Evolutionary conservation across 2,329 filamentous ascomycete genomes (phyloP).

Genomic region (Incumbomyces lentus): DNA sequence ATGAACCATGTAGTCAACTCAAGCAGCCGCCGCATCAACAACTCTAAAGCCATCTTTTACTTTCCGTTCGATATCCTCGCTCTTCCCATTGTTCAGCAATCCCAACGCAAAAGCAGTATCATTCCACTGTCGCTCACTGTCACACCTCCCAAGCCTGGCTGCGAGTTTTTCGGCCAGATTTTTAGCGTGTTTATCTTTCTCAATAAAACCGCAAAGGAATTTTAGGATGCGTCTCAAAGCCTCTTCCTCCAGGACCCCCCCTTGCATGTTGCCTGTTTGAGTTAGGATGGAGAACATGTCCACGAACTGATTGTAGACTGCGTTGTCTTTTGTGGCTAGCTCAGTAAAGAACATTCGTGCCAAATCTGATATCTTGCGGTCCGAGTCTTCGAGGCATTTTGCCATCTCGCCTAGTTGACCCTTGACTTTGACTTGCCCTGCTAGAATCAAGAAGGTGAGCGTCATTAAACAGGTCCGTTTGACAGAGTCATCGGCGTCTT

Average conservation of each 20-base stretch:
- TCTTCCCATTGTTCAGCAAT: constrained; percentile 55
- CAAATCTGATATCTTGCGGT: constrained; percentile 86
- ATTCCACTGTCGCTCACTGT: constrained; percentile 92
- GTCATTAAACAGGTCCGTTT: constrained; percentile 99
- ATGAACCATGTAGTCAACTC: neutral
- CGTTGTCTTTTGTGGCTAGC: constrained; percentile 94
- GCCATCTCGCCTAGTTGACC: constrained; percentile 98
- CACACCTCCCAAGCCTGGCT: constrained; percentile 71
- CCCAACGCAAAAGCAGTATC: constrained; percentile 90
- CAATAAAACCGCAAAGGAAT: constrained; percentile 90
- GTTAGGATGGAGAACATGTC: constrained; percentile 96
- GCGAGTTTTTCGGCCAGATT: constrained; percentile 89
- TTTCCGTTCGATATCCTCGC: constrained; percentile 35
- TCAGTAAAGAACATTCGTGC: constrained; percentile 98
- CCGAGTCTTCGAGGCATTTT: constrained; percentile 94
- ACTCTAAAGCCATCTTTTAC: constrained; percentile 45
- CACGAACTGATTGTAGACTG: constrained; percentile 98
- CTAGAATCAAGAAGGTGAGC: constrained; percentile 89
- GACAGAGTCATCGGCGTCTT: constrained; percentile 77
- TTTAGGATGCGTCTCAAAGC: constrained; percentile 77
- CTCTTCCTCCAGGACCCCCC: constrained; percentile 54
- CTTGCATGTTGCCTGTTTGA: constrained; percentile 58
- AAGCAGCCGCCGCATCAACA: constrained; percentile 50
- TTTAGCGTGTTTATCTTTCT: constrained; percentile 96
- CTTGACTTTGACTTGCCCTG: constrained; percentile 98